Evolutionary conservation across 2,329 filamentous ascomycete species (phyloP).

Genomic region (Trichoderma aggressivum): DNA sequence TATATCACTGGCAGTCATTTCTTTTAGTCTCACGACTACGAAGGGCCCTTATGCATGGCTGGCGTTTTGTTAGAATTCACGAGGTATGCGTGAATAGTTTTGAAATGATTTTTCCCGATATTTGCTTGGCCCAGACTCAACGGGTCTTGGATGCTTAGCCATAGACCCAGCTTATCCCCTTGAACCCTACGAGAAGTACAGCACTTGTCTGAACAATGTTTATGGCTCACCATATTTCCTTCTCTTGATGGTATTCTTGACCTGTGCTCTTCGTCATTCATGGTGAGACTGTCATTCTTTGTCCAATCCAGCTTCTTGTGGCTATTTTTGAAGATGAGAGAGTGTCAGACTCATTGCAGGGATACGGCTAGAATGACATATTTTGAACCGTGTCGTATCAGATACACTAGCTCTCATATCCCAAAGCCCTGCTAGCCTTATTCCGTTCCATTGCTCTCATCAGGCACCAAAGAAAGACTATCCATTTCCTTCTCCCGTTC

Average conservation of each 20-base stretch:
- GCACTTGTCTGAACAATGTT: not conserved
- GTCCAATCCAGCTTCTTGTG: not conserved
- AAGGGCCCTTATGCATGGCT: conserved; percentile 29
- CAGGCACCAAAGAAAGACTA: not conserved
- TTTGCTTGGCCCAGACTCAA: not conserved
- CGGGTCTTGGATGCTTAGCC: not conserved
- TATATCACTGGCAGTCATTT: not conserved
- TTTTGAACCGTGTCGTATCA: not conserved
- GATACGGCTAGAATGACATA: not conserved
- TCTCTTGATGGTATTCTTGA: not conserved
- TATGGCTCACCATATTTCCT: not conserved
- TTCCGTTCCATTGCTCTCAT: not conserved
- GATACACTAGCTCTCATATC: not conserved
- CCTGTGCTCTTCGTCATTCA: not conserved
- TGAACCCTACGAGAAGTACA: not conserved
- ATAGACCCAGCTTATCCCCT: not conserved
- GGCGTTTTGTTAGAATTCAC: conserved; percentile 32
- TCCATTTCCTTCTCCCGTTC: too few species aligned
- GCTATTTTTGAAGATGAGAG: not conserved
- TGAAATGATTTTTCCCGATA: conserved; percentile 17
- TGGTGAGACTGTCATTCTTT: not conserved
- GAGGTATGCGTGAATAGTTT: conserved; percentile 34
- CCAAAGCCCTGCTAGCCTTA: not conserved
- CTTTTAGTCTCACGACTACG: conserved; percentile 25
- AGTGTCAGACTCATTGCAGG: not conserved